phyloP scores from a whole-genome alignment of 2,329 filamentous ascomycete genomes.

The Fusarium tupiense region DNA sequence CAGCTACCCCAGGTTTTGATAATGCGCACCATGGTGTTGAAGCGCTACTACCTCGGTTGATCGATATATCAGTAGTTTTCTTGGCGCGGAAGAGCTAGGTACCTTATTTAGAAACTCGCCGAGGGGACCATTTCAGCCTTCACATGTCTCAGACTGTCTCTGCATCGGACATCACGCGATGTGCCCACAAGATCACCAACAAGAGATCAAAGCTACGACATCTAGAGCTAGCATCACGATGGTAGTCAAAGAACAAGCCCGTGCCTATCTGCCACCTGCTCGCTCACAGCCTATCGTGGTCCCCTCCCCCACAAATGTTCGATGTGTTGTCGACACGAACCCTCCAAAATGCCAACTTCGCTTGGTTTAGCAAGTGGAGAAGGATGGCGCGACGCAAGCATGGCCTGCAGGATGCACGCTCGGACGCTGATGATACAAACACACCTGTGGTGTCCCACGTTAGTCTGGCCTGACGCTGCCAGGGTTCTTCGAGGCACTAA shows the following conservation, averaged over 20 bases:
- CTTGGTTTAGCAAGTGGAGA: slow-evolving; percentile 27
- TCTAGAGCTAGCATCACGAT: slow-evolving; percentile 12
- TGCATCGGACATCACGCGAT: slow-evolving; percentile 23
- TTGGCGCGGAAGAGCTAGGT: background rate
- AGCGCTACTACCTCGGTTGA: background rate
- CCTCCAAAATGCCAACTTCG: slow-evolving; percentile 28
- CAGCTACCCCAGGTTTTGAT: background rate
- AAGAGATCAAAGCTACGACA: slow-evolving; percentile 17
- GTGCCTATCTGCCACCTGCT: slow-evolving; percentile 7
- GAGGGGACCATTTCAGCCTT: slow-evolving; percentile 1
- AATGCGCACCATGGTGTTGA: background rate
- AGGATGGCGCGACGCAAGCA: slow-evolving; percentile 37
- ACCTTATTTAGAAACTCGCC: background rate
- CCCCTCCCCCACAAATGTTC: slow-evolving; percentile 34
- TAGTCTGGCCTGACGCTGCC: slow-evolving; percentile 10
- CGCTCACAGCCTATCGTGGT: slow-evolving; percentile 9
- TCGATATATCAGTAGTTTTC: background rate
- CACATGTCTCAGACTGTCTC: slow-evolving; percentile 20
- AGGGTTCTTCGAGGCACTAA: slow-evolving; percentile 18
- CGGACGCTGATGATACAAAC: slow-evolving; percentile 28
- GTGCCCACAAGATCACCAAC: slow-evolving; percentile 19
- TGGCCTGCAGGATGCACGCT: slow-evolving; percentile 43
- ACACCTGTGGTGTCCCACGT: slow-evolving; percentile 9
- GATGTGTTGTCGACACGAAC: slow-evolving; percentile 36
- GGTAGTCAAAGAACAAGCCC: slow-evolving; percentile 2